Percentiles rank a stretch among this genome's conserved stretches.
phyloP scores from a whole-genome alignment of 257 asterid genomes.

The Solanum okadae region DNA sequence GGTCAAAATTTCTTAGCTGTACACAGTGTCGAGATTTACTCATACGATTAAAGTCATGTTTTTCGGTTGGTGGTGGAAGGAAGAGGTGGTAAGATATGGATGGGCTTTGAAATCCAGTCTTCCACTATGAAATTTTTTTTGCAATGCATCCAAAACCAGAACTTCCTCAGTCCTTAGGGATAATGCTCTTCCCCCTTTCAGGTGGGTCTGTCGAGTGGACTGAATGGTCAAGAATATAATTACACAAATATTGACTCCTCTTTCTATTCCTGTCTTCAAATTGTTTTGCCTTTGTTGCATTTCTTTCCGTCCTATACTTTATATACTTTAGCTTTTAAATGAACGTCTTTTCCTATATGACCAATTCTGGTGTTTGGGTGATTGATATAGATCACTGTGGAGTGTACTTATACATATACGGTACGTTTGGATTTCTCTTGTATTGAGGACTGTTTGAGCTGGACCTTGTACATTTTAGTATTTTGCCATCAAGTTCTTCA shows the following conservation, averaged over 20 bases:
- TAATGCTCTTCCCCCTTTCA: conserved; percentile 25
- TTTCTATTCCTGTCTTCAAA: conserved; percentile 63
- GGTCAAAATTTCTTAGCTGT: neutral
- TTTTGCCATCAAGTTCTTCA: neutral
- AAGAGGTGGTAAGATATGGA: conserved; percentile 36
- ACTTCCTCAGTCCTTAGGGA: conserved; percentile 26
- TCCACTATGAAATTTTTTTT: conserved; percentile 42
- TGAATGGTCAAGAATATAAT: conserved; percentile 56
- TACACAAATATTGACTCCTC: conserved; percentile 48
- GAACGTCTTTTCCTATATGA: neutral
- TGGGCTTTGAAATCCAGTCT: conserved; percentile 47
- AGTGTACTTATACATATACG: conserved; percentile 25
- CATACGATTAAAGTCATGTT: conserved; percentile 9
- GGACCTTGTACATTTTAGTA: neutral
- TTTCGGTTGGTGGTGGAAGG: conserved; percentile 44
- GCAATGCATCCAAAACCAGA: conserved; percentile 35
- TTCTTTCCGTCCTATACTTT: conserved; percentile 11
- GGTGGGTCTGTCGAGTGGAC: conserved; percentile 57
- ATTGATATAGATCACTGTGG: conserved; percentile 6
- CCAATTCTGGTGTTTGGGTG: conserved; percentile 5
- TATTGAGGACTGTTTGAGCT: neutral
- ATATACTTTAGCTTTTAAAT: neutral
- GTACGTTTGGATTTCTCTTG: conserved; percentile 1
- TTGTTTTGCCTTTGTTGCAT: conserved; percentile 26
- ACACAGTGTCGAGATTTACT: neutral